Evolutionary conservation across 352 stramenopile genomes (phyloP).

Genomic region (Peronospora belbahrii): DNA sequence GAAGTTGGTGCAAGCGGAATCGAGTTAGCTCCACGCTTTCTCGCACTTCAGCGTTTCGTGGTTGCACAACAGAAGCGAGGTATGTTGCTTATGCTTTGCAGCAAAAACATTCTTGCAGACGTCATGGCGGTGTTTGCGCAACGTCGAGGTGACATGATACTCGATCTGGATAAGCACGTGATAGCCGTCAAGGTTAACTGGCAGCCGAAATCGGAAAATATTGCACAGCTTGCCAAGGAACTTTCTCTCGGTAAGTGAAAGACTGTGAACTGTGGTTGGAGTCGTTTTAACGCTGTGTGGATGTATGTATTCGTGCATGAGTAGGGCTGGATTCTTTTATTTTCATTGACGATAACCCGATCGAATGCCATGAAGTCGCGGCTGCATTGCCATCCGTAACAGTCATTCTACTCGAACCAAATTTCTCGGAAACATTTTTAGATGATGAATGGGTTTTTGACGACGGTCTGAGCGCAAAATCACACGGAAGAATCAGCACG

Average conservation of each 20-base stretch:
- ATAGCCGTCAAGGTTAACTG: slow-evolving; percentile 46
- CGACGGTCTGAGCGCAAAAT: background rate
- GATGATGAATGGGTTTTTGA: slow-evolving; percentile 55
- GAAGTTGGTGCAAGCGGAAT: slow-evolving; percentile 40
- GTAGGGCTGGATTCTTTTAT: slow-evolving; percentile 57
- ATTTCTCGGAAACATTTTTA: slow-evolving; percentile 31
- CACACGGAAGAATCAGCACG: slow-evolving; percentile 9
- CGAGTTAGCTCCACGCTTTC: slow-evolving; percentile 32
- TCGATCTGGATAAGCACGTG: slow-evolving; percentile 47
- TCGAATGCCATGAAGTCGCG: slow-evolving; percentile 61
- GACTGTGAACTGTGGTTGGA: background rate
- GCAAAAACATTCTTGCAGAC: slow-evolving; percentile 58
- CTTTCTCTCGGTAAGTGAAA: slow-evolving; percentile 35
- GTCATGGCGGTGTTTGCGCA: slow-evolving; percentile 40
- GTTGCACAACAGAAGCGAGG: slow-evolving; percentile 36
- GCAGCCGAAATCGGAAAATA: slow-evolving; percentile 54
- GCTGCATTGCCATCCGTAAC: slow-evolving; percentile 35
- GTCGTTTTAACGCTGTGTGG: background rate
- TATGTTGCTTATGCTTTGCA: slow-evolving; percentile 56
- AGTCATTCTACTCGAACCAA: slow-evolving; percentile 39
- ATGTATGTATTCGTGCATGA: background rate
- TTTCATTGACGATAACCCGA: slow-evolving; percentile 65
- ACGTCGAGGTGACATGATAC: slow-evolving; percentile 37
- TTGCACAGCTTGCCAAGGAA: slow-evolving; percentile 40
- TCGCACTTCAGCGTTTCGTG: slow-evolving; percentile 54